Percentiles rank a stretch among this genome's conserved stretches.
Evolutionary conservation across 2,329 filamentous ascomycete genomes (phyloP).

Genomic region (Cladophialophora carrionii): DNA sequence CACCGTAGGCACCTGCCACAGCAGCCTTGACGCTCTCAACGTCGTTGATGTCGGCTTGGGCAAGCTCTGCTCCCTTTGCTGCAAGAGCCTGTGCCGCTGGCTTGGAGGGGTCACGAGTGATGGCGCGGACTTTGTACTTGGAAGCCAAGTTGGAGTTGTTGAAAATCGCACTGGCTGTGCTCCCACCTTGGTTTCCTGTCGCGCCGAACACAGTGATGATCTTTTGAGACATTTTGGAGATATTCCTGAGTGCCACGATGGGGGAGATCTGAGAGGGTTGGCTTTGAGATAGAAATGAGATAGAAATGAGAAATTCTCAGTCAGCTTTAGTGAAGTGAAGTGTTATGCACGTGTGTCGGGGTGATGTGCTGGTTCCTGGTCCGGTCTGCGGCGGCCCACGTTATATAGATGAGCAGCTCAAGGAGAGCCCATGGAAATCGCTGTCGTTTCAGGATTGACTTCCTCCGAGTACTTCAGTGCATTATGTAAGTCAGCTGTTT

Average conservation of each 20-base stretch:
- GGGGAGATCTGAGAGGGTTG: background rate
- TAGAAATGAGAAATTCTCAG: background rate
- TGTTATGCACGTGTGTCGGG: background rate
- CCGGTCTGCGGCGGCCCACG: background rate
- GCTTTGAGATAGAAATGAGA: background rate
- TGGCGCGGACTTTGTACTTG: conserved; percentile 55
- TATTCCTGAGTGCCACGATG: conserved; percentile 17
- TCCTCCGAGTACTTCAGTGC: background rate
- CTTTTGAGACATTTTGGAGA: conserved; percentile 37
- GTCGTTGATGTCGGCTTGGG: conserved; percentile 47
- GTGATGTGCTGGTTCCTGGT: background rate
- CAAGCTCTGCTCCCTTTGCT: conserved; percentile 43
- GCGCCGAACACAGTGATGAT: conserved; percentile 56
- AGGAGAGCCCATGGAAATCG: background rate
- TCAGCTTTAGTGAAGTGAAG: background rate
- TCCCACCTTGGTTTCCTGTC: conserved; percentile 58
- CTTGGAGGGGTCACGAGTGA: conserved; percentile 53
- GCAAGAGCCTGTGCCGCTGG: conserved; percentile 41
- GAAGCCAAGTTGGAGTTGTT: conserved; percentile 51
- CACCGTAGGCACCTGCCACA: conserved; percentile 51
- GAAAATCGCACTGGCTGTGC: conserved; percentile 53
- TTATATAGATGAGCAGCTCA: background rate
- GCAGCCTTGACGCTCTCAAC: conserved; percentile 48
- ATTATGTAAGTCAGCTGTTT: conserved; percentile 8
- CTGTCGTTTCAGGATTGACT: background rate